Conservation (phyloP, 2,329 filamentous ascomycete genomes). For the Periconia macrospinosa region DNA sequence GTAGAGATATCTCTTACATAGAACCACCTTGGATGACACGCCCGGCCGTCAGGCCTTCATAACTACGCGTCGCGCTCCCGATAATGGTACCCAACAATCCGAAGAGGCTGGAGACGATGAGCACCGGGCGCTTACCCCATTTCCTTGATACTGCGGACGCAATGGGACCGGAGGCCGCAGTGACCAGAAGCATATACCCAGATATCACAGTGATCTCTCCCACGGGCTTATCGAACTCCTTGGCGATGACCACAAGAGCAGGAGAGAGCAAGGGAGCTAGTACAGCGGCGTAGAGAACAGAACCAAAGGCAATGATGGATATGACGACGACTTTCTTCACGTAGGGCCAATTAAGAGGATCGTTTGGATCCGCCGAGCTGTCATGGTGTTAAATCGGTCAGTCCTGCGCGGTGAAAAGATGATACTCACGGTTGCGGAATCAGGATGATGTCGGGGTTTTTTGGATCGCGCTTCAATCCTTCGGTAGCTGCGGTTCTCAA, state of each 20-base stretch:
- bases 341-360: conserved; percentile 39
- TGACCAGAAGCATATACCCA: conserved; percentile 42
- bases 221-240: conserved; percentile 28
- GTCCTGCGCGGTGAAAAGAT: neutral
- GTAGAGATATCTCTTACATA: conserved; percentile 17
- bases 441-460: conserved; percentile 34
- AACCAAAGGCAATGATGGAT: conserved; percentile 35
- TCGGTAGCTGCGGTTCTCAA: conserved; percentile 15
- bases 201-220: conserved; percentile 40
- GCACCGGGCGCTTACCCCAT: conserved; percentile 35
- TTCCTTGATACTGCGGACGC: conserved; percentile 35
- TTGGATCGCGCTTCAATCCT: conserved; percentile 36
- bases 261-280: conserved; percentile 40
- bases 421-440: conserved; percentile 36
- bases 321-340: conserved; percentile 38
- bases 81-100: conserved; percentile 34
- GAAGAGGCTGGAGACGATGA: conserved; percentile 35
- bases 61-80: conserved; percentile 27
- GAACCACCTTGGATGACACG: conserved; percentile 37
- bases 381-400: conserved; percentile 27
- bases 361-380: conserved; percentile 37
- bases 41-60: conserved; percentile 33
- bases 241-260: conserved; percentile 36
- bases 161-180: conserved; percentile 36
- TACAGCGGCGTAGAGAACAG: conserved; percentile 36